Conservation (phyloP, 2,329 filamentous ascomycete genomes). For the Talaromyces piceae region DNA sequence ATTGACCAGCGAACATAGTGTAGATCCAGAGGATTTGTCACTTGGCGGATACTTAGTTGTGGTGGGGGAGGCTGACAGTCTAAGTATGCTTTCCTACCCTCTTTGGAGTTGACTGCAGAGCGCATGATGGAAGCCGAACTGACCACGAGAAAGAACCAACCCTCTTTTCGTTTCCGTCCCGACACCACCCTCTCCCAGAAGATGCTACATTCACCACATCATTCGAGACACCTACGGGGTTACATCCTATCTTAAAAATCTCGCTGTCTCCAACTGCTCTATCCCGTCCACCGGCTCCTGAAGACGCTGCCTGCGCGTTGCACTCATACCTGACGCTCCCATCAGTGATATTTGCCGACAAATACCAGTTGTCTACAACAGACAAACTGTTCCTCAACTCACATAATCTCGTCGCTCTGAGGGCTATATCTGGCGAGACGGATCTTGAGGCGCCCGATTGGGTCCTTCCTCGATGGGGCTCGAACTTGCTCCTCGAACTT, state of each 20-base stretch:
- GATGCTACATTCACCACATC: conserved; percentile 51
- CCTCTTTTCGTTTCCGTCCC: conserved; percentile 74
- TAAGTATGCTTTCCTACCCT: conserved; percentile 47
- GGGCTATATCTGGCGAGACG: conserved; percentile 64
- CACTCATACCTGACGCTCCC: conserved; percentile 80
- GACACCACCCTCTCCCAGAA: conserved; percentile 56
- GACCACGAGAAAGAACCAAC: conserved; percentile 50
- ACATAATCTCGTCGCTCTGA: conserved; percentile 66
- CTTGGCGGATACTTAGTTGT: conserved; percentile 73
- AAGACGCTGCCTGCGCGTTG: conserved; percentile 57
- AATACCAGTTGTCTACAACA: conserved; percentile 62
- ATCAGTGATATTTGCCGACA: conserved; percentile 73
- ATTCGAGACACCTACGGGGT: conserved; percentile 65
- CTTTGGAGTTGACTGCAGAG: not conserved
- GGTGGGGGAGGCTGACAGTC: conserved; percentile 63
- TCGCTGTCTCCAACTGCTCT: conserved; percentile 46
- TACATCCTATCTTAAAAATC: conserved; percentile 75
- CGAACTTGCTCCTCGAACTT: conserved; percentile 67
- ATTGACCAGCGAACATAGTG: conserved; percentile 53
- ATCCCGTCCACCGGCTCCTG: conserved; percentile 40
- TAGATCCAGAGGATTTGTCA: conserved; percentile 64
- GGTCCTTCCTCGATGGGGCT: conserved; percentile 69
- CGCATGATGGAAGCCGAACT: conserved; percentile 5
- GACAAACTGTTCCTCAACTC: conserved; percentile 65
- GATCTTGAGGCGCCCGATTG: conserved; percentile 90